Evolutionary conservation across 1,139 yeast species (phyloP).

Genomic region (Pichia sp.): DNA sequence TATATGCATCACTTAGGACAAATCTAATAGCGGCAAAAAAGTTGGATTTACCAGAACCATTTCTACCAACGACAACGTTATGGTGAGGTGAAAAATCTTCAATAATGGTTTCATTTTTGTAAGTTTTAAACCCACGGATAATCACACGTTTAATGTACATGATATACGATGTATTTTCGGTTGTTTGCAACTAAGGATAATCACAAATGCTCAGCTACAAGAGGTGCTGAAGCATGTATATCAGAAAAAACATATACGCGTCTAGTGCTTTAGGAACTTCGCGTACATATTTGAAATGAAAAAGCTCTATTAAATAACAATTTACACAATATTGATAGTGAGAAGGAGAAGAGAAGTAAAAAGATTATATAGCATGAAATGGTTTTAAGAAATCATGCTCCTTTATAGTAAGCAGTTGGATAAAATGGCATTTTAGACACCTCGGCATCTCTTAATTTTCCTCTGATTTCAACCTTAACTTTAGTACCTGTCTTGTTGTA

Average conservation of each 20-base stretch:
- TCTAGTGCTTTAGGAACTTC: neutral
- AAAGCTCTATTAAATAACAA: neutral
- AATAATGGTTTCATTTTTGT: constrained; percentile 74
- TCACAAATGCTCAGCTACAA: neutral
- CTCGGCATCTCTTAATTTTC: constrained; percentile 68
- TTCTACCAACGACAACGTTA: constrained; percentile 89
- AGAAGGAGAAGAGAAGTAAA: neutral
- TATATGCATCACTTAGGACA: constrained; percentile 85
- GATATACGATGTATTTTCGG: neutral
- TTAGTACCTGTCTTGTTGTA: constrained; percentile 70
- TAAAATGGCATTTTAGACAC: constrained; percentile 83
- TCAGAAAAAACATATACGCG: neutral
- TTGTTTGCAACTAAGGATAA: neutral
- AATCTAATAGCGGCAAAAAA: constrained; percentile 94
- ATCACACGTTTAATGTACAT: constrained; percentile 34
- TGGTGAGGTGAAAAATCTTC: constrained; percentile 73
- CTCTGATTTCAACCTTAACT: constrained; percentile 71
- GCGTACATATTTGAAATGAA: neutral
- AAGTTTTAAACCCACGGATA: constrained; percentile 93
- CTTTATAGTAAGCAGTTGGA: constrained; percentile 59
- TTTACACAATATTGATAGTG: neutral
- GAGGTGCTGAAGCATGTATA: neutral
- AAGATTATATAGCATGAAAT: neutral
- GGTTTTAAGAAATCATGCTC: neutral
- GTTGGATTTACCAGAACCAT: constrained; percentile 95